Evolutionary conservation across 2,329 filamentous ascomycete species (phyloP).

Genomic region (Xylaria sp.): DNA sequence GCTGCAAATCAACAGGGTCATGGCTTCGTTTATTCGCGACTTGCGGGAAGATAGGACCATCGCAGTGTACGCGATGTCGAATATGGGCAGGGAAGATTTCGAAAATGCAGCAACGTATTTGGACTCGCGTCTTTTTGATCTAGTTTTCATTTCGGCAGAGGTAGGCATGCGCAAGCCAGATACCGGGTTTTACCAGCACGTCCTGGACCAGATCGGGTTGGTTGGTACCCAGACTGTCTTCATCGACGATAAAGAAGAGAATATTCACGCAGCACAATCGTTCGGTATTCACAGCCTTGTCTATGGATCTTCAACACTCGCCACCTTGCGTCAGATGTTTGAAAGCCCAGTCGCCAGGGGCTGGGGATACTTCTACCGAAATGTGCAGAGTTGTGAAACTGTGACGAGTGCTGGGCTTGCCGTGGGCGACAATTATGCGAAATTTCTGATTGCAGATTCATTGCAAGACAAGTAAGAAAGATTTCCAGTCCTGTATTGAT

Average conservation of each 20-base stretch:
- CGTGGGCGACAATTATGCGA: not conserved
- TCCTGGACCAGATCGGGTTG: not conserved
- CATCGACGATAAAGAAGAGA: not conserved
- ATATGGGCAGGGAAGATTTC: not conserved
- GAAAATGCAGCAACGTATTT: not conserved
- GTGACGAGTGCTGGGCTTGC: not conserved
- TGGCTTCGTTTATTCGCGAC: not conserved
- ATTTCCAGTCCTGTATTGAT: not conserved
- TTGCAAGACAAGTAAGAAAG: not conserved
- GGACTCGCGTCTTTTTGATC: not conserved
- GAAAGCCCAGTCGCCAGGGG: not conserved
- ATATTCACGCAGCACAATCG: not conserved
- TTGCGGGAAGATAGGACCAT: not conserved
- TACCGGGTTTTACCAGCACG: not conserved
- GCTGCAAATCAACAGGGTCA: not conserved
- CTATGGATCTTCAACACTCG: not conserved
- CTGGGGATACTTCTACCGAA: not conserved
- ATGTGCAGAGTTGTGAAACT: not conserved
- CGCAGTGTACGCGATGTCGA: not conserved
- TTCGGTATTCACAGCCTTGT: not conserved
- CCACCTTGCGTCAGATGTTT: not conserved
- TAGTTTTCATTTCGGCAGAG: not conserved
- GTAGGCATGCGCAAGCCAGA: not conserved
- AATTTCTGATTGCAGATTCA: not conserved
- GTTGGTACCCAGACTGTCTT: not conserved